phyloP scores from a whole-genome alignment of 2,329 filamentous ascomycete species.

The Botrytis fragariae region DNA sequence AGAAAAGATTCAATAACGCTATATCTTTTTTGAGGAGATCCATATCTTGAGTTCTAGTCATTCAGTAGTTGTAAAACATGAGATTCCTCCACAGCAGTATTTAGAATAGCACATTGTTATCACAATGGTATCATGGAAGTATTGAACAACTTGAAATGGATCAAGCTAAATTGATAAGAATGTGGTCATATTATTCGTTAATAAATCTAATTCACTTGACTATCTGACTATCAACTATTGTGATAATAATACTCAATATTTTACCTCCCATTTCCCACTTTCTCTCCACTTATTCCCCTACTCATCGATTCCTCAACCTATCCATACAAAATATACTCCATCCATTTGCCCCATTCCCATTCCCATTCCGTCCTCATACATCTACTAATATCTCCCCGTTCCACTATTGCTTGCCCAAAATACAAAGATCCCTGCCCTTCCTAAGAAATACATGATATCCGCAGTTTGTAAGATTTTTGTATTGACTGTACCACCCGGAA shows the following conservation, averaged over 20 bases:
- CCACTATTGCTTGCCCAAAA: background rate
- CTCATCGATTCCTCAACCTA: background rate
- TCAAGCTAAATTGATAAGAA: background rate
- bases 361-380: background rate
- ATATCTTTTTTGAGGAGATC: background rate
- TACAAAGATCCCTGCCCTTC: background rate
- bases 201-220: background rate
- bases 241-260: background rate
- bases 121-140: background rate
- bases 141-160: background rate
- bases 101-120: background rate
- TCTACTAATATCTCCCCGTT: background rate
- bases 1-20: background rate
- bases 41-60: background rate
- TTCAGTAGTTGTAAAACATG: background rate
- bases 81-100: background rate
- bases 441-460: constrained; percentile 12
- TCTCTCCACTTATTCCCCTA: background rate
- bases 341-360: background rate
- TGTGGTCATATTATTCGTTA: background rate
- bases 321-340: background rate
- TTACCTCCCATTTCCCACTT: background rate
- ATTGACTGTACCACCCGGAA: background rate
- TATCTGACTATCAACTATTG: background rate
- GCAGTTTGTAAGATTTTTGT: background rate